Evolutionary conservation across 768 basidiomycete species (phyloP), one percentile per base, ranked within the genome.

Genomic region (Bullera alba): DNA sequence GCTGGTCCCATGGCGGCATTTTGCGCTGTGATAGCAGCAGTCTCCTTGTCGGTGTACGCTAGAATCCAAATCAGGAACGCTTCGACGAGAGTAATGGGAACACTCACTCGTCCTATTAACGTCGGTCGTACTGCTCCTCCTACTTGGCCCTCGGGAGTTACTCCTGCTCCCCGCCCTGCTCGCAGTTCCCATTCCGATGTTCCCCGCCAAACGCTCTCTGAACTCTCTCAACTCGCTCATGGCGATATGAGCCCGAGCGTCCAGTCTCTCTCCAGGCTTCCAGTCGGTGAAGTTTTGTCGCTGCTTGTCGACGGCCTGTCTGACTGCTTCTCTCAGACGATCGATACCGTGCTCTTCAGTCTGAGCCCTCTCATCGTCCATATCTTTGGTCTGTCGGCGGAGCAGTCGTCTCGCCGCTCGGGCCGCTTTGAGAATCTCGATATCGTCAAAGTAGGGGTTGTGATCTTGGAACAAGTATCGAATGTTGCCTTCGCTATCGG

Each of bases 401-500:
- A 77, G 58, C 8, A 76, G 56, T 5, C 60, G 48, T 12, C 76
- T 61, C 1, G 76, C 74, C 0, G 75, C 75, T 47, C 70, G 66
- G 21, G 75, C 75, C 0, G 74, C 74, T 51, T 75, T 73, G 5
- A 73, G 61, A 14, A 75, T 62, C 53, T 76, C 75, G 50, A 76
- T 73, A 38, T 75, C 72, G 41, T 63, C 69, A 48, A 77, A 72
- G 56, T 69, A 75, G 2, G 70, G 74, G 50, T 77, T 75, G 25
- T 73, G 57, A 57, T 77, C 59, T 48, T 71, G 63, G 68, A 79
- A 76, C 27, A 69, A 74, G 73, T 77, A 82, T 25, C 66, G 72
- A 30, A 51, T 60, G 42, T 55, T 22, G 26, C 65, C 35, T 16
- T 23, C 30, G 2, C 58, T 45, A 41, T 70, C 69, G 42, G 32